Percentiles rank a stretch among this genome's conserved stretches.
Conservation (phyloP, 345 rosid species). For the Aurinia saxatilis region DNA sequence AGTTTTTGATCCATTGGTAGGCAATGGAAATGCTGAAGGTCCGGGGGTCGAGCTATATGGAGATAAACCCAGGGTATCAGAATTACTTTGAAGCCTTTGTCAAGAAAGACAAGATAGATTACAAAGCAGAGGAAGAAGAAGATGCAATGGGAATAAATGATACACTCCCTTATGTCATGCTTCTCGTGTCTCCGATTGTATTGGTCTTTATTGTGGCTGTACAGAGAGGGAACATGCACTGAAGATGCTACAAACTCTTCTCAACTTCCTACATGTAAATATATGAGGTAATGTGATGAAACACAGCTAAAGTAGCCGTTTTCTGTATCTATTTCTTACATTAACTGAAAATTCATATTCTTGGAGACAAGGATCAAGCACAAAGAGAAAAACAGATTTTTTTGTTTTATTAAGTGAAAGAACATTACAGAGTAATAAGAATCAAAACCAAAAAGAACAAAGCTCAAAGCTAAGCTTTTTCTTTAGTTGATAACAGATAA, state of each 20-base stretch:
- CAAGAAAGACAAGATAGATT: constrained; percentile 37
- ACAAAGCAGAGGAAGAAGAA: constrained; percentile 23
- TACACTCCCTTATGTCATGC: constrained; percentile 54
- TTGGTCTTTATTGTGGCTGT: constrained; percentile 45
- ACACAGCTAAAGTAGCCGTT: not conserved
- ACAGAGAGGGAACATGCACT: constrained; percentile 37
- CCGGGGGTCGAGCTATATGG: constrained; percentile 32
- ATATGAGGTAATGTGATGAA: constrained; percentile 13
- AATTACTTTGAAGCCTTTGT: constrained; percentile 70
- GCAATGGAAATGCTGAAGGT: constrained; percentile 90
- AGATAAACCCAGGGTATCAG: constrained; percentile 45
- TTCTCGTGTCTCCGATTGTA: constrained; percentile 69
- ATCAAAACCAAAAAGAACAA: not conserved
- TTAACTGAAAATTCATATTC: not conserved
- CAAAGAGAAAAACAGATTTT: not conserved
- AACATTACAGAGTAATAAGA: not conserved
- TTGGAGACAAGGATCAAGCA: constrained; percentile 3
- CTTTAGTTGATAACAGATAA: constrained; percentile 2
- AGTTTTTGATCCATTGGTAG: constrained; percentile 21
- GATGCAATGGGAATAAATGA: constrained; percentile 38
- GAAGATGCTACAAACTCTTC: not conserved
- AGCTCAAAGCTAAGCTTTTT: not conserved
- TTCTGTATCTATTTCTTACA: not conserved
- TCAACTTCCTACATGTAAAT: constrained; percentile 17
- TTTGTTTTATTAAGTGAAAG: constrained; percentile 1